Conservation (phyloP, 345 rosid species). For the Nephelium lappaceum region DNA sequence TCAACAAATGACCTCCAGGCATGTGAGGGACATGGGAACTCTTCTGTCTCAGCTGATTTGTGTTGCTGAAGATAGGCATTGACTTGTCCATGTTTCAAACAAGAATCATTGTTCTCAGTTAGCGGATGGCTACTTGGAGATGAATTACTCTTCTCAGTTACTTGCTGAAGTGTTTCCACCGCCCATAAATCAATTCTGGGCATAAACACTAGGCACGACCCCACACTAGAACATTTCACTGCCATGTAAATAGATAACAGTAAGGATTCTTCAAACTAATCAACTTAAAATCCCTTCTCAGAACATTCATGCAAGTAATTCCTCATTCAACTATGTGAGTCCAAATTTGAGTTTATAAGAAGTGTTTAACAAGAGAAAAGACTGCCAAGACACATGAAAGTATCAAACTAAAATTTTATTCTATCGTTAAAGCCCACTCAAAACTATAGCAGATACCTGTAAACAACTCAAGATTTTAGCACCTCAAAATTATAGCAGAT, state of each 20-base stretch:
- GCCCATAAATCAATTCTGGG: conserved; percentile 99
- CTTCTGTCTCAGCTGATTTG: conserved; percentile 33
- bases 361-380: not conserved
- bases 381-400: not conserved
- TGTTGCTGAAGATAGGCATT: conserved; percentile 23
- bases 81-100: conserved; percentile 24
- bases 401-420: not conserved
- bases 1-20: conserved; percentile 86
- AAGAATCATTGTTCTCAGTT: conserved; percentile 34
- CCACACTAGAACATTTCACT: conserved; percentile 84
- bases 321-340: not conserved
- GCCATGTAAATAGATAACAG: conserved; percentile 38
- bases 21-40: conserved; percentile 48
- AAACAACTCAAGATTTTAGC: too few relatives aligned
- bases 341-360: not conserved
- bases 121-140: conserved; percentile 23
- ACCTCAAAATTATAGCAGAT: not conserved
- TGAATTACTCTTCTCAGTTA: conserved; percentile 30
- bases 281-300: not conserved
- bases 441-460: not conserved
- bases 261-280: conserved; percentile 13
- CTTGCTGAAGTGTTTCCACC: conserved; percentile 45
- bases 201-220: conserved; percentile 73
- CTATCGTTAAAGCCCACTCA: conserved; percentile 1
- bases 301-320: not conserved